phyloP scores from a whole-genome alignment of 768 basidiomycete species.

The Russula foetens region DNA sequence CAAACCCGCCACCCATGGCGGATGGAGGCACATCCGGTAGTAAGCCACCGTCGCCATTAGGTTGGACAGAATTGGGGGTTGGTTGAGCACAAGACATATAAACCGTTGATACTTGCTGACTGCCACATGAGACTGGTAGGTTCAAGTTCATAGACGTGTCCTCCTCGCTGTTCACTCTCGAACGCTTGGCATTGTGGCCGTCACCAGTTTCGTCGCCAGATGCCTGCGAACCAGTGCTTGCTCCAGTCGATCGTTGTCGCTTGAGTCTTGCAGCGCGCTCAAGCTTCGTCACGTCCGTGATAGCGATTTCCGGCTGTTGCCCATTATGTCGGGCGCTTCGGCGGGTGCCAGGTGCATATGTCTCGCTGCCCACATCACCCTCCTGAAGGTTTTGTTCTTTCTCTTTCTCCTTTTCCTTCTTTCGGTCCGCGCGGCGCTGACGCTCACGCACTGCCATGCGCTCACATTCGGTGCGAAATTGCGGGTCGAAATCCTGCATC shows the following conservation, averaged over 20 bases:
- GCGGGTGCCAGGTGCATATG: constrained; percentile 45
- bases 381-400: constrained; percentile 25
- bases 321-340: constrained; percentile 72
- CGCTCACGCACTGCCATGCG: constrained; percentile 76
- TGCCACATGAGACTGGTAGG: neutral
- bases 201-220: constrained; percentile 20
- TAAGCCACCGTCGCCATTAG: constrained; percentile 1
- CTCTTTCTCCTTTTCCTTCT: constrained; percentile 28
- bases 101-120: constrained; percentile 9
- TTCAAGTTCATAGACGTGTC: constrained; percentile 18
- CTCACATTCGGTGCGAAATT: constrained; percentile 76
- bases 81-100: constrained; percentile 8
- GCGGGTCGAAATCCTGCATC: constrained; percentile 76
- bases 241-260: constrained; percentile 49
- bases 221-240: constrained; percentile 22
- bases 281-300: constrained; percentile 67
- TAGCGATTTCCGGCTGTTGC: constrained; percentile 56
- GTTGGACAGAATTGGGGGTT: neutral
- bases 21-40: constrained; percentile 9
- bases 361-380: constrained; percentile 29
- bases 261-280: constrained; percentile 48
- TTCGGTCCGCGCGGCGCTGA: constrained; percentile 48
- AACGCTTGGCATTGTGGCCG: constrained; percentile 13
- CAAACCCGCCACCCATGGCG: constrained; percentile 15
- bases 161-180: constrained; percentile 20